Evolutionary conservation across 129 eudicot species (phyloP).

Genomic region (Logfia minima): DNA sequence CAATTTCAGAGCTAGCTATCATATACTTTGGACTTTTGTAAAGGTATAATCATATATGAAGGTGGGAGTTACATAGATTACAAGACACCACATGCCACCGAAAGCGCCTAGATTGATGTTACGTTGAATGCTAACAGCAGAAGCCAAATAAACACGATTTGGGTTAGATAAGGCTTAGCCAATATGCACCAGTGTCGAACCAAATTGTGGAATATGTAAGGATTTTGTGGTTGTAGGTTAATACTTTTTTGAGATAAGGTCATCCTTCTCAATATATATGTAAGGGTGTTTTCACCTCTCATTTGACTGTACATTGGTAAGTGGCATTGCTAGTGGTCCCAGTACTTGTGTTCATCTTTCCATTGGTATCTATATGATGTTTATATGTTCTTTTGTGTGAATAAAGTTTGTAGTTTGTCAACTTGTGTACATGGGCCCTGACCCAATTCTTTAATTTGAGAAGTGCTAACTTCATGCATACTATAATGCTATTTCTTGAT

Average conservation of each 20-base stretch:
- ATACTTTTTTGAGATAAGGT: slow-evolving; percentile 36
- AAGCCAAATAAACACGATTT: slow-evolving; percentile 12
- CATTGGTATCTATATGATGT: slow-evolving; percentile 30
- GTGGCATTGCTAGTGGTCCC: slow-evolving; percentile 38
- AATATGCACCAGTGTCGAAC: slow-evolving; percentile 20
- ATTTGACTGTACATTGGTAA: slow-evolving; percentile 32
- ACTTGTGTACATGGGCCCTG: slow-evolving; percentile 16
- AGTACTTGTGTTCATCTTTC: slow-evolving; percentile 19
- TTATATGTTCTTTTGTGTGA: slow-evolving; percentile 23
- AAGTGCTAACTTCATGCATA: slow-evolving; percentile 12
- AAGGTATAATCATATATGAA: slow-evolving; percentile 7
- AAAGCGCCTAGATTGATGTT: slow-evolving; percentile 17
- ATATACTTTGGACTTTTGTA: slow-evolving; percentile 3
- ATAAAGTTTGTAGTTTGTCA: slow-evolving; percentile 29
- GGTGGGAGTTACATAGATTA: not conserved
- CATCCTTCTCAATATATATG: slow-evolving; percentile 25
- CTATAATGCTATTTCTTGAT: not conserved
- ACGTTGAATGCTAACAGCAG: slow-evolving; percentile 16
- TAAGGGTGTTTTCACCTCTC: slow-evolving; percentile 38
- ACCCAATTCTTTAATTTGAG: not conserved
- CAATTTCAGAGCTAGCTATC: not conserved
- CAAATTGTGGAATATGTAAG: slow-evolving; percentile 27
- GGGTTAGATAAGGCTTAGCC: slow-evolving; percentile 41
- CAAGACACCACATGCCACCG: slow-evolving; percentile 16
- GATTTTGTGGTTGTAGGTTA: slow-evolving; percentile 43